Conservation (phyloP, 2,329 filamentous ascomycete genomes). For the Aspergillus udagawae region DNA sequence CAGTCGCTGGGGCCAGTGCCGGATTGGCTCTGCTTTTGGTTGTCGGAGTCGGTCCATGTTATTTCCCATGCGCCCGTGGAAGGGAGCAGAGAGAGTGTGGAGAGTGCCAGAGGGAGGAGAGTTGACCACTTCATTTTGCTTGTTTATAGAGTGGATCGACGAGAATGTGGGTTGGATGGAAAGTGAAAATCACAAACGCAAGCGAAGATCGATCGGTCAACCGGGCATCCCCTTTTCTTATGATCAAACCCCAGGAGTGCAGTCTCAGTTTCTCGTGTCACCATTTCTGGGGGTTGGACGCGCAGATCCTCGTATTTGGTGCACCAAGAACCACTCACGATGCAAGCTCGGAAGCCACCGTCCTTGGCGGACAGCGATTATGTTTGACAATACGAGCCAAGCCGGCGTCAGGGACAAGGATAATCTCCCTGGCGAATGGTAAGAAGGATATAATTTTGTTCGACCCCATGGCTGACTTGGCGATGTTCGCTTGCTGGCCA, state of each 20-base stretch:
- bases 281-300: neutral
- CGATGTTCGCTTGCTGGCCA: neutral
- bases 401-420: neutral
- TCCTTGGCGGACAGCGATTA: neutral
- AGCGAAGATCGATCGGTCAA: neutral
- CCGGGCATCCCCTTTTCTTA: neutral
- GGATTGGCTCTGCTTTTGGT: conserved; percentile 1
- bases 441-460: neutral
- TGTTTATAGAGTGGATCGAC: too few relatives aligned
- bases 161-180: neutral
- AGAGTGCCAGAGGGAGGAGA: conserved; percentile 1
- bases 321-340: neutral
- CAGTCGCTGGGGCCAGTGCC: conserved; percentile 9
- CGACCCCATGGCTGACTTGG: neutral
- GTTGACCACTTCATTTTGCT: conserved; percentile 9
- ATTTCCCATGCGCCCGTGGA: conserved; percentile 6
- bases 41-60: conserved; percentile 6
- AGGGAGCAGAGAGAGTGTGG: conserved; percentile 1
- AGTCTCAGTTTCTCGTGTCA: neutral
- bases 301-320: neutral
- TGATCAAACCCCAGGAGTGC: neutral
- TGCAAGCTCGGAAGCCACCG: neutral
- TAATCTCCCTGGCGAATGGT: neutral
- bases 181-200: neutral
- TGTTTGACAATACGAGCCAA: neutral